Base-by-base conservation (phyloP, 2,329 filamentous ascomycete species). In the Colletotrichum gigasporum region DNA sequence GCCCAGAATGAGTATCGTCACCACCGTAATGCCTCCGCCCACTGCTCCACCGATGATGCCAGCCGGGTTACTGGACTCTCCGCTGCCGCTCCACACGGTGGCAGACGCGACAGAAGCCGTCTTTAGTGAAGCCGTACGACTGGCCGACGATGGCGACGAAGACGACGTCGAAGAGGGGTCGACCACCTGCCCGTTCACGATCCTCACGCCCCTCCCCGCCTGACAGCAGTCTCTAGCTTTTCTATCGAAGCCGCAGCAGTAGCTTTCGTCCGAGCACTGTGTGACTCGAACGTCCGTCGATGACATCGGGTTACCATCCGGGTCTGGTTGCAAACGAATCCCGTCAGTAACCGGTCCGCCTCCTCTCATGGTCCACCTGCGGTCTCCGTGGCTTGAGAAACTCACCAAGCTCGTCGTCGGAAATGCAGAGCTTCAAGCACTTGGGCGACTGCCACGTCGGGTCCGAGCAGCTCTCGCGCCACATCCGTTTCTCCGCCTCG, bases 381-480 rank as follows among this genome's bases (percentile, higher is more conserved):
- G n/a, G n/a, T n/a, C n/a, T n/a, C n/a, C n/a, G n/a, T n/a, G n/a
- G n/a, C n/a, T n/a, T n/a, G n/a, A n/a, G n/a, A n/a, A n/a, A 30
- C 51, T 16, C 11, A n/a, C 51, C n/a, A 24, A 4, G 8, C 16
- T 54, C 51, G 11, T 50, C 51, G 11, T 50, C 30, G 14, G 28
- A 39, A 8, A 35, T 11, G 22, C 68, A 71, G 18, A 71, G 60
- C 45, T 69, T 70, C 14, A 69, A 32, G 39, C 69, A 70, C 22
- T 41, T 62, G 1, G 63, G 58, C 22, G 57, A 64, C 20, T 68
- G 10, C 69, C 69, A 71, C 2, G 68, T 68, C 22, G 37, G 58
- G 34, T 71, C 69, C 11, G 69, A 70, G 50, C 69, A 71, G 37
- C 67, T 66, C 34, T 65, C 68, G 28, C 69, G 63, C 65, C 67